Base-by-base conservation (phyloP, 805 yeast genomes). In the Yarrowia sp. region DNA sequence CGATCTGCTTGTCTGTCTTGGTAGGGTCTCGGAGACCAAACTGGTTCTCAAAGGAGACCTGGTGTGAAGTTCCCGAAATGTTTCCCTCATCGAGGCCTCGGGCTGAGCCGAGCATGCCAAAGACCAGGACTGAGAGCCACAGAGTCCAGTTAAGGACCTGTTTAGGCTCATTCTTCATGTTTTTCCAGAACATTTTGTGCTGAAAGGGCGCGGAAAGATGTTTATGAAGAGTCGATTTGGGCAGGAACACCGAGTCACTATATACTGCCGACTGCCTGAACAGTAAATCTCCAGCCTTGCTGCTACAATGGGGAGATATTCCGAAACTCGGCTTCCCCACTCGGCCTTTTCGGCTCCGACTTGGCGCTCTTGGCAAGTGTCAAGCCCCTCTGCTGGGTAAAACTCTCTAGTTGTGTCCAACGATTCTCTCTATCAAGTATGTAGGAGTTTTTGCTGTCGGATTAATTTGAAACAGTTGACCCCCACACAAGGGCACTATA, bases 11-110 rank as follows among this genome's bases (percentile, higher is more conserved):
- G 71, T 3, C 78, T 42, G 66, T 47, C 38, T 76, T 76, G 29
- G 65, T 65, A 4, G 73, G 67, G 66, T 80, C 81, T 16, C 70
- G 66, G 22, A 83, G 73, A 0, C 83, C 83, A 66, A 81, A 81
- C 56, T 71, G 70, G 29, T 31, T 47, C 29, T 9, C 67, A 55
- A 33, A 67, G 69, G 68, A 83, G 81, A 0, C 80, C 73, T 6
- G 65, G 62, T 66, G 78, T 82, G n/a, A 79, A 6, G 77, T 71
- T 10, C 83, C 84, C 6, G 82, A 72, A 33, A 79, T 75, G 64
- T 71, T 72, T 36, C 86, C 86, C 69, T 83, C 86, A 69, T 83
- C 86, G 44, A 75, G 77, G 9, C 86, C 87, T 70, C 87, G 72
- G 9, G 84, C 83, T 25, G 80, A 75, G 6, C 87, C 87, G 41